Evolutionary conservation across 495 filamentous ascomycete genomes (phyloP), one percentile per base, ranked within the genome.

Genomic region (Neurospora sp.): DNA sequence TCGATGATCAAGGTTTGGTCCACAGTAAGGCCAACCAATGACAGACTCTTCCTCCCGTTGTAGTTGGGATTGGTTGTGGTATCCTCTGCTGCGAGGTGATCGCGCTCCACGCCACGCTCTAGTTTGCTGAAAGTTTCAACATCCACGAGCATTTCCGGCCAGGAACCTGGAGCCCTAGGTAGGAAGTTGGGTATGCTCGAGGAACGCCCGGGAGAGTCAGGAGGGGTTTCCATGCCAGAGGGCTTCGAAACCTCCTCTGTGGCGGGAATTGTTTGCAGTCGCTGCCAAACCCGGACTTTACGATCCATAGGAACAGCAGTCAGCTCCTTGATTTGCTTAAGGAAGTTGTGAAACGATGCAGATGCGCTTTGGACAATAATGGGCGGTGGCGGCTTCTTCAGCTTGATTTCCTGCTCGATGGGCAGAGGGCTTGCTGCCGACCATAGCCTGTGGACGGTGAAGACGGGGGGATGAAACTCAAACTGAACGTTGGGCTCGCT

Each of bases 381-480:
- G 1, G 91, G 88, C 9, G 86, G 84, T 12, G 85, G 81, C 27
- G 83, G 86, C 76, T 88, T 90, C 72, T 80, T 84, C 31, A 75
- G 83, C 75, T 89, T 89, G 72, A 92, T 76, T 2, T 85, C 79
- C 73, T 90, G 85, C 16, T 86, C 84, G 6, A 90, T 87, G n/a
- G 86, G 82, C 20, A 86, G 77, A n/a, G 80, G 79, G 71, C 83
- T 88, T 9, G 80, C 86, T n/a, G 83, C 79, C 22, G 85, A 84
- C 75, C 88, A 87, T 10, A 98, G 83, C 74, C 94, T 94, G 75
- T 96, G 88, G 59, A 99, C 87, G 1, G 91, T 94, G 81, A 97
- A 93, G 27, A 97, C 86, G 2, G 93, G 94, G 22, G 94, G 96
- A 76, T 94, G 87, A 40, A 92, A 84, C 79, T 99, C 96, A 75